A percentile compares a stretch with the other conserved stretches of the same genome.
These are phyloP conservation scores for Mortierella sp. DNA, from an alignment of 371 early-diverging fungal genomes.

Conservation along the genomic window DNA sequence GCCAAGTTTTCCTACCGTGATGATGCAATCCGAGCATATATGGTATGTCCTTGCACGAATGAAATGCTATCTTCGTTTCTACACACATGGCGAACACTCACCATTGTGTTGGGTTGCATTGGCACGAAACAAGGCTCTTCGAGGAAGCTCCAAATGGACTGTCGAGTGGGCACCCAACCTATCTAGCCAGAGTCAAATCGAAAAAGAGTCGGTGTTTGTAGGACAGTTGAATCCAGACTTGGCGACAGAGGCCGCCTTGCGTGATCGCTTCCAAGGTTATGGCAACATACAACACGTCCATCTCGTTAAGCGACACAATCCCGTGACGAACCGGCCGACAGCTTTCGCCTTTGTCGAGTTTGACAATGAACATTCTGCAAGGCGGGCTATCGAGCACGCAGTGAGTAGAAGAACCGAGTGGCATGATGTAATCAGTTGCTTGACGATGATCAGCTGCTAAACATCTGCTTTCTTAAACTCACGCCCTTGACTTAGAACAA, in stretches of 20 bases:
- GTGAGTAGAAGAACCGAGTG: constrained; percentile 45
- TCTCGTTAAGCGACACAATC: constrained; percentile 61
- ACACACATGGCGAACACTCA: too few species aligned
- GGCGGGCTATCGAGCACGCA: constrained; percentile 67
- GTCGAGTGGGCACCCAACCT: constrained; percentile 79
- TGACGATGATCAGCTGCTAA: not conserved
- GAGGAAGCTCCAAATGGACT: constrained; percentile 59
- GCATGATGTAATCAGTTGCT: not conserved
- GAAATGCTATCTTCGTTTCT: too few species aligned
- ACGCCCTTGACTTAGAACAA: constrained; percentile 43
- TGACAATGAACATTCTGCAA: constrained; percentile 59
- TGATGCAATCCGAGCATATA: constrained; percentile 82
- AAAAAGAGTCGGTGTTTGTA: constrained; percentile 71
- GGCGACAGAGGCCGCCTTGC: constrained; percentile 60
- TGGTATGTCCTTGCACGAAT: constrained; percentile 54
- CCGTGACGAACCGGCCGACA: constrained; percentile 1
- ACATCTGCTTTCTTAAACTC: not conserved
- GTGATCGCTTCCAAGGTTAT: constrained; percentile 64
- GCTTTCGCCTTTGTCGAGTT: constrained; percentile 75
- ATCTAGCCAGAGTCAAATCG: constrained; percentile 56
- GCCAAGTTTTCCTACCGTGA: constrained; percentile 81
- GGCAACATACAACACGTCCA: constrained; percentile 66
- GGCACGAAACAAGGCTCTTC: constrained; percentile 25
- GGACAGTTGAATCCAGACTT: constrained; percentile 70
- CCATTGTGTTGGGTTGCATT: not conserved